phyloP scores from a whole-genome alignment of 176 grass and related monocot species.

The Guadua angustifolia region DNA sequence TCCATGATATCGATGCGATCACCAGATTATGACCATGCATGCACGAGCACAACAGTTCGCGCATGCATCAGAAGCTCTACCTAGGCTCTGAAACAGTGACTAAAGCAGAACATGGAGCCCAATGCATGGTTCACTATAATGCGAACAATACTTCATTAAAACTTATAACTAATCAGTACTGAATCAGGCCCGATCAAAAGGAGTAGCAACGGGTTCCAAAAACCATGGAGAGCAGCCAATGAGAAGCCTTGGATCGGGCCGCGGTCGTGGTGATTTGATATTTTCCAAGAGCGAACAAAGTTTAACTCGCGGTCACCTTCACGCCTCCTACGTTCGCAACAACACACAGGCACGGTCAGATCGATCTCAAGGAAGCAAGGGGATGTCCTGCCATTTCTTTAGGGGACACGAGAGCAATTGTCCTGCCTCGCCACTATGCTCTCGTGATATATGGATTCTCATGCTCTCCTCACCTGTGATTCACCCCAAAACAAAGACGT shows the following conservation, averaged over 20 bases:
- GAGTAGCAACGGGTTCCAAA: slow-evolving; percentile 22
- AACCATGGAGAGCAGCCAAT: slow-evolving; percentile 46
- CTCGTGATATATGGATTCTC: not conserved
- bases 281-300: not conserved
- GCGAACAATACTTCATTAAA: not conserved
- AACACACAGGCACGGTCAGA: not conserved
- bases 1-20: not conserved
- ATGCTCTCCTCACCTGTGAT: not conserved
- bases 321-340: not conserved
- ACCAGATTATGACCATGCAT: not conserved
- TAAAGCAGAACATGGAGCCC: slow-evolving; percentile 22
- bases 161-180: not conserved
- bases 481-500: not conserved
- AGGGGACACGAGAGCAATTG: slow-evolving; percentile 28
- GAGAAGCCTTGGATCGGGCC: not conserved
- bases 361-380: not conserved
- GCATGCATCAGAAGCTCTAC: not conserved
- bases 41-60: slow-evolving; percentile 26
- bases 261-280: slow-evolving; percentile 14
- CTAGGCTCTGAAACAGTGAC: not conserved
- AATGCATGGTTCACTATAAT: not conserved
- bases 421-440: not conserved
- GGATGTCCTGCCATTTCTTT: slow-evolving; percentile 36
- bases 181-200: not conserved
- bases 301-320: not conserved